phyloP scores from a whole-genome alignment of 495 filamentous ascomycete species.

The Oleoguttula mirabilis region DNA sequence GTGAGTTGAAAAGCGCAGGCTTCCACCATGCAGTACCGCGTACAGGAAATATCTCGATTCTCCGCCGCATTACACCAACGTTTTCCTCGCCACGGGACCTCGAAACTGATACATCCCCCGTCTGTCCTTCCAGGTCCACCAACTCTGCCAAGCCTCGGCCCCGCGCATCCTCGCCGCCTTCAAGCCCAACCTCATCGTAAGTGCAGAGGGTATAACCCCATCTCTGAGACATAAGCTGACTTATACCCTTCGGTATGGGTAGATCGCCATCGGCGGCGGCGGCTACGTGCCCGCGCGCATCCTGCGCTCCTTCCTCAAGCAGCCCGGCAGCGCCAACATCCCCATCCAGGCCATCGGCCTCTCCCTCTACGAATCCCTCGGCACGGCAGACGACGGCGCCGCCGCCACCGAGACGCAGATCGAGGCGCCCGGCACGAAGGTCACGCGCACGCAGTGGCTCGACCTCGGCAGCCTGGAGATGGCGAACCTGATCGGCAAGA shows the following conservation, averaged over 20 bases:
- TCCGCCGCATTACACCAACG: neutral
- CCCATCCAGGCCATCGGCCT: constrained; percentile 98
- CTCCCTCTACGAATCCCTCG: constrained; percentile 83
- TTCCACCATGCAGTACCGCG: too few species aligned
- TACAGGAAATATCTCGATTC: too few species aligned
- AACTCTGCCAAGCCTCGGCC: constrained; percentile 81
- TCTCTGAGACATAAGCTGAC: too few species aligned
- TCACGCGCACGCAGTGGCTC: constrained; percentile 96
- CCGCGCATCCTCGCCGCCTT: constrained; percentile 68
- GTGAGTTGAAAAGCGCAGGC: too few species aligned
- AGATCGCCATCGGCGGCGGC: constrained; percentile 95
- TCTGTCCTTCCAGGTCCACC: constrained; percentile 60
- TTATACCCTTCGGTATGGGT: too few species aligned
- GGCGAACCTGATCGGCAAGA: constrained; percentile 87
- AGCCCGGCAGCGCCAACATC: constrained; percentile 78
- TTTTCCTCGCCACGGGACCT: neutral
- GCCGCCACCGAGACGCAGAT: too few species aligned
- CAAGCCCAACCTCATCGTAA: constrained; percentile 89
- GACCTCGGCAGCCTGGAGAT: constrained; percentile 83
- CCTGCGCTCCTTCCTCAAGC: constrained; percentile 93
- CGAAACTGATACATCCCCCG: neutral
- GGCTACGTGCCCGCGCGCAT: constrained; percentile 97
- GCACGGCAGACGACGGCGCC: constrained; percentile 29
- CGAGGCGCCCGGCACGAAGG: constrained; percentile 77
- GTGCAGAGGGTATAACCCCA: too few species aligned